A percentile compares a stretch with the other conserved stretches of the same genome.
phyloP scores from a whole-genome alignment of 306 rosid genomes.

The Medicago arabica region DNA sequence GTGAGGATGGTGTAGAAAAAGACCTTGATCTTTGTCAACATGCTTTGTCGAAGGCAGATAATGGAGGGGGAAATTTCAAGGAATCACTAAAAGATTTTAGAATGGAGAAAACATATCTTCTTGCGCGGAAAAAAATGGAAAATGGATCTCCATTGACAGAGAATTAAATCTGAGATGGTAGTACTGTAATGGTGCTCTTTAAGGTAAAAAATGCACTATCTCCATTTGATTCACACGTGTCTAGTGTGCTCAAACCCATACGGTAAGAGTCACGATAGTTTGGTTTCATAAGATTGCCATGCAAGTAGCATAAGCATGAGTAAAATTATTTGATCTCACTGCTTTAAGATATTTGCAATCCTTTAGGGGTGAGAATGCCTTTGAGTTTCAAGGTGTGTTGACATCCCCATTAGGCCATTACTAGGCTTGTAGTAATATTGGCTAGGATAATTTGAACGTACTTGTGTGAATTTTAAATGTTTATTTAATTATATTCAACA shows the following conservation, averaged over 20 bases:
- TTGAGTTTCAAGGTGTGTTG: constrained; percentile 31
- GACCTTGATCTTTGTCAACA: constrained; percentile 41
- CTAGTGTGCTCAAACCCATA: constrained; percentile 10
- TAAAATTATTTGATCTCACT: constrained; percentile 14
- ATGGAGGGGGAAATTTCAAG: constrained; percentile 39
- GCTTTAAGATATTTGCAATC: constrained; percentile 21
- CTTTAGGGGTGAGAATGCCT: constrained; percentile 13
- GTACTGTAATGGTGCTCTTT: background rate
- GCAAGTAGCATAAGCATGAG: background rate
- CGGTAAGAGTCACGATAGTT: background rate
- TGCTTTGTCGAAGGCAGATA: constrained; percentile 21
- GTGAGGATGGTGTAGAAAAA: constrained; percentile 42
- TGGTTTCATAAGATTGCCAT: constrained; percentile 21
- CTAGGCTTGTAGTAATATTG: constrained; percentile 36
- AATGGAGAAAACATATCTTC: constrained; percentile 58
- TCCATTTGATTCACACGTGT: background rate
- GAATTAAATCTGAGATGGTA: constrained; percentile 34
- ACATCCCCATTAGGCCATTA: constrained; percentile 8
- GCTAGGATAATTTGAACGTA: constrained; percentile 37
- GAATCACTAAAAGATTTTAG: constrained; percentile 53
- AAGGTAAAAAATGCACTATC: constrained; percentile 33
- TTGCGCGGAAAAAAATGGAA: constrained; percentile 61
- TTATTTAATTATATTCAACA: constrained; percentile 40
- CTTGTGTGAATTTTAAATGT: constrained; percentile 26
- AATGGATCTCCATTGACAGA: constrained; percentile 39